Evolutionary conservation across 2,329 filamentous ascomycete species (phyloP), one percentile per base, ranked within the genome.

Genomic region (Penicillium crustosum): DNA sequence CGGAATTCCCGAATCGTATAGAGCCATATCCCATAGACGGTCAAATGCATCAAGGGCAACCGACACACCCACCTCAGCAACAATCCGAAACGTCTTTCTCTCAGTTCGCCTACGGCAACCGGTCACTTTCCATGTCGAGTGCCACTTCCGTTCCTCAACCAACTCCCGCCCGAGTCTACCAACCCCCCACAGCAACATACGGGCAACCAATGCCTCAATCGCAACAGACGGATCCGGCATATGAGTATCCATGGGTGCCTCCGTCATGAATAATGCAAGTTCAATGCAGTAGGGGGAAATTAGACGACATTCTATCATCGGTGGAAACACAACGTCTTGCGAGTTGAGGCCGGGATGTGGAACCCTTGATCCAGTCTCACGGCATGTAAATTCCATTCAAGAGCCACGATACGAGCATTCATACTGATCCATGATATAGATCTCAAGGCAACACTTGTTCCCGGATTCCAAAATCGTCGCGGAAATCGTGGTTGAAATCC

Each of bases 1-100:
- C 70, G 27, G 70, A 69, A 19, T 69, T 67, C 17, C 57, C 66
- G 2, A 58, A 52, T 55, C 60, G 62, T 27, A 65, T 70, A 35
- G 69, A 73, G 27, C 36, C 65, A n/a, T 68, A 67, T 17, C 17
- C 50, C 33, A 50, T 65, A 17, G 63, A 65, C 12, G 57, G 55
- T 17, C 63, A 61, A 25, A 27, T 61, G 17, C 59, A 60, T 25
- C 58, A 60, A 41, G 43, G 53, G 4, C 29, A 53, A 21, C 58
- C 54, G 6, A 43, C 66, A n/a, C 39, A 53, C 9, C 53, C 64
- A 29, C 52, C 56, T 5, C 62, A 63, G 19, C 61, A 64, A 19
- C 53, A 66, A 9, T 19, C 61, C 3, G 65, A 59, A 21, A 53
- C 65, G 29, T 45, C 63, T 3, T 70, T 70, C 49, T 48, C 65